Evolutionary conservation across 2,329 filamentous ascomycete genomes (phyloP).

Genomic region (Nemania diffusa): DNA sequence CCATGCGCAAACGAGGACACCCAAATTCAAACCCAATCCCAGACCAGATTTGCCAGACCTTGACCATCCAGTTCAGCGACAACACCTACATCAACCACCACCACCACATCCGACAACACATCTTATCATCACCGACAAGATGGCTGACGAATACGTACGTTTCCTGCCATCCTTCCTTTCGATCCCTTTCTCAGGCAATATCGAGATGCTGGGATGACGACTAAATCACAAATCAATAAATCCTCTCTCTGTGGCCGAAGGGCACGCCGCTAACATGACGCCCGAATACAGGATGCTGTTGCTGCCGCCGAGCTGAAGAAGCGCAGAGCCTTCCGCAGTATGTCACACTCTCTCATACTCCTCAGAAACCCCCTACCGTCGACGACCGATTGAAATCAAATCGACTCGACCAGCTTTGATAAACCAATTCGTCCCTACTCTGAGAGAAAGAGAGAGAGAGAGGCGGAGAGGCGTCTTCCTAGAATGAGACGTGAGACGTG

Average conservation of each 20-base stretch:
- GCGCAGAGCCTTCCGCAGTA: slow-evolving; percentile 56
- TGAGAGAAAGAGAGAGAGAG: background rate
- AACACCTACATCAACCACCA: slow-evolving; percentile 21
- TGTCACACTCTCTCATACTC: slow-evolving; percentile 4
- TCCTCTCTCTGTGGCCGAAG: background rate
- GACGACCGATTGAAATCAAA: slow-evolving; percentile 4
- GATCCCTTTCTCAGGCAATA: background rate
- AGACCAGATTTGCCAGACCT: slow-evolving; percentile 14
- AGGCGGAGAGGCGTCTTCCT: background rate
- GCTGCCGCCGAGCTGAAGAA: slow-evolving; percentile 99
- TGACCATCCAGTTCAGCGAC: slow-evolving; percentile 13
- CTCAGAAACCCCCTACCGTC: background rate
- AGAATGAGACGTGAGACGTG: background rate
- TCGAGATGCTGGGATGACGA: background rate
- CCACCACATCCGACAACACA: slow-evolving; percentile 12
- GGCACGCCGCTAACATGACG: slow-evolving; percentile 13
- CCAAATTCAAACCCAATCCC: background rate
- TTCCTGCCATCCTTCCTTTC: background rate
- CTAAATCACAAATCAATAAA: background rate
- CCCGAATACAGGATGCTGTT: slow-evolving; percentile 80
- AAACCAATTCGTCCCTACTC: background rate
- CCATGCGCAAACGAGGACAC: slow-evolving; percentile 16
- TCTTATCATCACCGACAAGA: slow-evolving; percentile 32
- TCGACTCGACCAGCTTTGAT: background rate
- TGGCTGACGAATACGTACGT: slow-evolving; percentile 39